phyloP scores from a whole-genome alignment of 1,139 yeast genomes.

The Lodderomyces oxycetoniae region DNA sequence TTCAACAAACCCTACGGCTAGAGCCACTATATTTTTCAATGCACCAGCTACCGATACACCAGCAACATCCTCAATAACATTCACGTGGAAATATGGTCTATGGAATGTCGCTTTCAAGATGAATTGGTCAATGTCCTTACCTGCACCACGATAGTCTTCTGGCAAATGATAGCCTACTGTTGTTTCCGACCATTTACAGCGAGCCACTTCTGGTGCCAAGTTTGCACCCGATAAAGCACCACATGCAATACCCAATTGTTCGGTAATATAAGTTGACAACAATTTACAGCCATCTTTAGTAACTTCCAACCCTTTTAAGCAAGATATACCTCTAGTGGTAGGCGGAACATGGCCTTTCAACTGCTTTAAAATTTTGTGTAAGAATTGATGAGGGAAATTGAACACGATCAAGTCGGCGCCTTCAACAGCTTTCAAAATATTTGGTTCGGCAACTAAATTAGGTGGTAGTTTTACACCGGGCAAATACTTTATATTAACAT shows the following conservation, averaged over 20 bases:
- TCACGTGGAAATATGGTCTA: conserved; percentile 46
- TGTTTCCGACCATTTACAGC: conserved; percentile 47
- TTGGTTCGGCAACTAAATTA: conserved; percentile 41
- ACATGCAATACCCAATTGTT: conserved; percentile 39
- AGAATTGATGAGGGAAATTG: conserved; percentile 48
- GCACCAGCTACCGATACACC: conserved; percentile 52
- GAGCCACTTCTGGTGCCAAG: conserved; percentile 46
- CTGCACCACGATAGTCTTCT: conserved; percentile 36
- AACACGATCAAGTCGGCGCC: conserved; percentile 45
- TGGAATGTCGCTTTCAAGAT: conserved; percentile 44
- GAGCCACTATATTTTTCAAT: conserved; percentile 44
- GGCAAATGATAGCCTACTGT: conserved; percentile 44
- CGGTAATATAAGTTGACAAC: conserved; percentile 40
- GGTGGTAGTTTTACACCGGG: conserved; percentile 42
- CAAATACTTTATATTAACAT: conserved; percentile 44
- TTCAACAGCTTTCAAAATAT: conserved; percentile 33
- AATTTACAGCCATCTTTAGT: conserved; percentile 42
- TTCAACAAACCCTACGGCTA: conserved; percentile 47
- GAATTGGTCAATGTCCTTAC: conserved; percentile 38
- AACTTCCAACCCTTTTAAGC: conserved; percentile 48
- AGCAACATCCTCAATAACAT: conserved; percentile 44
- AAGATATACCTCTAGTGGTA: conserved; percentile 40
- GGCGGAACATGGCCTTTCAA: conserved; percentile 39
- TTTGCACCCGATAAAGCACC: conserved; percentile 49
- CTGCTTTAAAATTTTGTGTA: conserved; percentile 34